Conservation (phyloP, 2,329 filamentous ascomycete species). For the Ramichloridium luteum region DNA sequence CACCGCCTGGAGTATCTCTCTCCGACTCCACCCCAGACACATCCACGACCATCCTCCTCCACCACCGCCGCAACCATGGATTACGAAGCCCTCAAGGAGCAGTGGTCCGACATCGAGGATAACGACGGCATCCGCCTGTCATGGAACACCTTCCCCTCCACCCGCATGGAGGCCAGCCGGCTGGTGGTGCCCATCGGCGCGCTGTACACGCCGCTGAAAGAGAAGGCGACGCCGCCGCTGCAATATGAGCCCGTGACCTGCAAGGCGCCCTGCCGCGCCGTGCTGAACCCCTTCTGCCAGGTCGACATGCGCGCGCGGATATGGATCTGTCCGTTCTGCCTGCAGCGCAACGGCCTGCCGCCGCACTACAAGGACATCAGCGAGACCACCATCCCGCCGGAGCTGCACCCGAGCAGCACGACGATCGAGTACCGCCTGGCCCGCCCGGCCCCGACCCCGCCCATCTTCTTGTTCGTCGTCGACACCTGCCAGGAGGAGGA, state of each 20-base stretch:
- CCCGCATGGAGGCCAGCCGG: constrained; percentile 59
- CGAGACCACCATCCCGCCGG: constrained; percentile 66
- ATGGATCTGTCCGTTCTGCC: constrained; percentile 83
- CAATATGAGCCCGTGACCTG: constrained; percentile 96
- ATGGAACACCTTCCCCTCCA: constrained; percentile 98
- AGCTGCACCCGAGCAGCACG: constrained; percentile 69
- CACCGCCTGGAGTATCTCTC: no score
- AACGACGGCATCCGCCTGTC: constrained; percentile 89
- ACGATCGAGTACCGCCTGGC: constrained; percentile 83
- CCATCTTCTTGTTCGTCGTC: constrained; percentile 78
- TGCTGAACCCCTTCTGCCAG: constrained; percentile 92
- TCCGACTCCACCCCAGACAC: constrained; percentile 6
- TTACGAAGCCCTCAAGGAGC: constrained; percentile 84
- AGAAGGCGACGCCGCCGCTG: constrained; percentile 77
- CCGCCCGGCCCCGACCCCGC: constrained; percentile 69
- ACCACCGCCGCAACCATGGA: constrained; percentile 50
- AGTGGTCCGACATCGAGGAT: constrained; percentile 94
- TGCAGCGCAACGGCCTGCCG: constrained; percentile 70
- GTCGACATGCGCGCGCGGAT: constrained; percentile 72
- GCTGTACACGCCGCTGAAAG: constrained; percentile 89
- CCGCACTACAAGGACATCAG: constrained; percentile 87
- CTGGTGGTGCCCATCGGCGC: constrained; percentile 75
- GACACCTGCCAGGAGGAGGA: constrained; percentile 84
- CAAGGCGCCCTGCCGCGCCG: constrained; percentile 89
- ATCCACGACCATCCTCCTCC: constrained; percentile 4